phyloP scores from a whole-genome alignment of 2,329 filamentous ascomycete genomes.

The Arthrobotrys megalospora region DNA sequence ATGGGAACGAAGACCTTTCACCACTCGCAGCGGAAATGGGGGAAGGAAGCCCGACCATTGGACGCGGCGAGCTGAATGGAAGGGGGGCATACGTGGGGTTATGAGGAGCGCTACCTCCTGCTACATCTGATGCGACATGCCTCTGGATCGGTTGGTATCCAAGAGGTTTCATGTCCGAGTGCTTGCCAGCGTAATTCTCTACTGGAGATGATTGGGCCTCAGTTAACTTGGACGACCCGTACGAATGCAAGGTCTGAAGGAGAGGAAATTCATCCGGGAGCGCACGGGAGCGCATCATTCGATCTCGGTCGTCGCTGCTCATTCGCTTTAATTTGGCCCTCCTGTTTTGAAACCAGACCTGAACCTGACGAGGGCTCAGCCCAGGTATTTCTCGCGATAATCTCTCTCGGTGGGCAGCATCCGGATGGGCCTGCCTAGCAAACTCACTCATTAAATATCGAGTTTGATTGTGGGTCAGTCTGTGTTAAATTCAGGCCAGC shows the following conservation, averaged over 20 bases:
- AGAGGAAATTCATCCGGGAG: constrained; percentile 81
- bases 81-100: constrained; percentile 62
- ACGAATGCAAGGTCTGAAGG: constrained; percentile 75
- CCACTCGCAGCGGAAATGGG: constrained; percentile 63
- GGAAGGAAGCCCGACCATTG: constrained; percentile 63
- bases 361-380: constrained; percentile 90
- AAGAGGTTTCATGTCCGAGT: constrained; percentile 62
- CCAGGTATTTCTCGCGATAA: constrained; percentile 92
- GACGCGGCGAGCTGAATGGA: constrained; percentile 63
- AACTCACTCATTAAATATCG: constrained; percentile 98
- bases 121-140: constrained; percentile 60
- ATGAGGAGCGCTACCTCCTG: constrained; percentile 61
- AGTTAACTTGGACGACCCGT: constrained; percentile 63
- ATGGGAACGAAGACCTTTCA: constrained; percentile 62
- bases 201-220: constrained; percentile 64
- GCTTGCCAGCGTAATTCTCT: constrained; percentile 62
- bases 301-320: constrained; percentile 78
- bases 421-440: constrained; percentile 91
- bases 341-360: constrained; percentile 98
- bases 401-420: constrained; percentile 89
- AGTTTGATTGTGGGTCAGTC: constrained; percentile 96
- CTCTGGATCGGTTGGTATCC: constrained; percentile 62
- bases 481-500: constrained; percentile 66
- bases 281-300: constrained; percentile 80
- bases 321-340: constrained; percentile 81